A percentile compares a stretch with the other conserved stretches of the same genome.
These are phyloP conservation scores for Plasmodium fragile DNA, from an alignment of 169 alveolate genomes.

Conservation along the genomic window DNA sequence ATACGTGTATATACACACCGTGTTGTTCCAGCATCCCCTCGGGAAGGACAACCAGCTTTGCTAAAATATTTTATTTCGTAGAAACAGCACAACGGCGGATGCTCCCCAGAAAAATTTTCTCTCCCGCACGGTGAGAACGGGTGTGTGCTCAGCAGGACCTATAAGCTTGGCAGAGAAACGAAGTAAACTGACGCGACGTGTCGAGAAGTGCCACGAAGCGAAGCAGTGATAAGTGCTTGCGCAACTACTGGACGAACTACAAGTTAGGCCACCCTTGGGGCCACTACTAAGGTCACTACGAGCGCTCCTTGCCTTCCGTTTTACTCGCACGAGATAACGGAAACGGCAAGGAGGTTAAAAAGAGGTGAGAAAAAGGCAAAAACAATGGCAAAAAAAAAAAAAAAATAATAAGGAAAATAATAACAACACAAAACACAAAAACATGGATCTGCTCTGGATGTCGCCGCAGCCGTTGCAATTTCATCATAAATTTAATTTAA, in stretches of 20 bases:
- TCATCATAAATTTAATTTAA: constrained; percentile 4
- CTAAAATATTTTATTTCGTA: background rate
- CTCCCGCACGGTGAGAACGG: background rate
- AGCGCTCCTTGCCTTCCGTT: background rate
- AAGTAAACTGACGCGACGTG: background rate
- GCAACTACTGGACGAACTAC: background rate
- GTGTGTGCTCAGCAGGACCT: background rate
- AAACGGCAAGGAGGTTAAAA: background rate
- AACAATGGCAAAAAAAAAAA: background rate
- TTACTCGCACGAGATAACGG: background rate
- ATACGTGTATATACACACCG: background rate
- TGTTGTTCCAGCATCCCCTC: background rate
- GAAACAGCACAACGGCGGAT: background rate
- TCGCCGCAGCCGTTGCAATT: background rate
- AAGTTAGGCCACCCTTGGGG: background rate
- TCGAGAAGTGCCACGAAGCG: background rate
- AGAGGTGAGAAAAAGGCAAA: background rate
- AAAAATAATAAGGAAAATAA: background rate
- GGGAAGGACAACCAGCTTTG: background rate
- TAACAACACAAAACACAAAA: background rate
- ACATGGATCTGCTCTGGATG: background rate
- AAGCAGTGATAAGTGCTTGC: background rate
- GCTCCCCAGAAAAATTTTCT: background rate
- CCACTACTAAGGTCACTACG: background rate
- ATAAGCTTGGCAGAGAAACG: background rate